These are phyloP conservation scores for Phlyctochytrium arcticum DNA, from an alignment of 192 early-diverging fungal species.

Conservation along the genomic window DNA sequence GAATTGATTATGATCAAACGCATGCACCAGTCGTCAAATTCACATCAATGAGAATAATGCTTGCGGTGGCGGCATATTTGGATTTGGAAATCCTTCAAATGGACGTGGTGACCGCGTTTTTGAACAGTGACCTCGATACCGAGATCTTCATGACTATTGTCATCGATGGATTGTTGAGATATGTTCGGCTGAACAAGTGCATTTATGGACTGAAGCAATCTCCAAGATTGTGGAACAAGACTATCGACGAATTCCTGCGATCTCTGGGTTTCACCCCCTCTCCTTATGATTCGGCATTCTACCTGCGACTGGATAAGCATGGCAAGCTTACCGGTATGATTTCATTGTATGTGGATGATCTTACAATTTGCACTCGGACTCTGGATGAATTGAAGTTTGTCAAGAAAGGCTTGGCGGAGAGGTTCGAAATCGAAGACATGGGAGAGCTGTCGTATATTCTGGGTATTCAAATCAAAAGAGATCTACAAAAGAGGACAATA, in stretches of 20 bases:
- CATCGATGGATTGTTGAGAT: not conserved
- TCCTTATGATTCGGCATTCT: constrained; percentile 4
- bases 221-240: constrained; percentile 7
- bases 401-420: not conserved
- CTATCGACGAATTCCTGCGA: not conserved
- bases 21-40: constrained; percentile 38
- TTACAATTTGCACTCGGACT: no score
- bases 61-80: constrained; percentile 1
- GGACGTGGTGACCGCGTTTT: constrained; percentile 35
- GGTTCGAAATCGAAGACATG: not conserved
- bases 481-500: not conserved
- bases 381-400: not conserved
- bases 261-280: not conserved
- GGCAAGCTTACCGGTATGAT: not conserved
- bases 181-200: not conserved
- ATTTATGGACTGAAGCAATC: constrained; percentile 21
- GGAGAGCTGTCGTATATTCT: not conserved
- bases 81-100: constrained; percentile 23
- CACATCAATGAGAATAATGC: constrained; percentile 8
- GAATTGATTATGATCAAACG: constrained; percentile 39
- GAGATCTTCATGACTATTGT: constrained; percentile 30
- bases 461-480: not conserved
- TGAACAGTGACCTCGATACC: constrained; percentile 25
- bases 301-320: not conserved
- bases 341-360: constrained; percentile 39